Percentiles rank a stretch among this genome's conserved stretches.
Evolutionary conservation across 2,329 filamentous ascomycete species (phyloP).

Genomic region (Cladophialophora carrionii): DNA sequence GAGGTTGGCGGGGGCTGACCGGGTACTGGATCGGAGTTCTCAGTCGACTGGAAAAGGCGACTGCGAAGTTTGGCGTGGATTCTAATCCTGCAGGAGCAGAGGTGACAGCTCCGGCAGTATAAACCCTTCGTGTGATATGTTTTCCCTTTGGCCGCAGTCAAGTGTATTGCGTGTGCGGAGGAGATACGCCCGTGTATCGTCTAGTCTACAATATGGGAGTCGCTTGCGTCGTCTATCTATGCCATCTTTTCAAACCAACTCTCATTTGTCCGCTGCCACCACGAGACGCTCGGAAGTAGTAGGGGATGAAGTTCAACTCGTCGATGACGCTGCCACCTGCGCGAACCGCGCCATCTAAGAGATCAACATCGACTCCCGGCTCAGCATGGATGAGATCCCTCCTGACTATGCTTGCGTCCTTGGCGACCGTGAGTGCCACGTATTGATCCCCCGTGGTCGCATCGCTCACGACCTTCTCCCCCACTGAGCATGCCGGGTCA

Average conservation of each 20-base stretch:
- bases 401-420: slow-evolving; percentile 22
- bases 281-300: slow-evolving; percentile 60
- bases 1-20: too few relatives aligned
- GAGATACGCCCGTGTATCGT: too few relatives aligned
- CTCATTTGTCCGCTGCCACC: slow-evolving; percentile 60
- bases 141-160: too few relatives aligned
- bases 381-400: slow-evolving; percentile 9
- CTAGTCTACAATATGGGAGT: too few relatives aligned
- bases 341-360: neutral
- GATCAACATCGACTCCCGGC: slow-evolving; percentile 14
- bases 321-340: slow-evolving; percentile 16
- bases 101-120: too few relatives aligned
- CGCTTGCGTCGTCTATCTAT: slow-evolving; percentile 4
- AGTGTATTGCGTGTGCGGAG: too few relatives aligned
- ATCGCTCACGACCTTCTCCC: slow-evolving; percentile 19
- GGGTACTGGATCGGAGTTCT: too few relatives aligned
- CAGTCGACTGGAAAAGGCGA: too few relatives aligned
- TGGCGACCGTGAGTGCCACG: slow-evolving; percentile 20
- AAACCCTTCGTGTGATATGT: too few relatives aligned
- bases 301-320: slow-evolving; percentile 58
- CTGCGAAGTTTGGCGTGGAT: too few relatives aligned
- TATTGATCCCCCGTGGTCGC: slow-evolving; percentile 21
- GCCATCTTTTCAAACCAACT: slow-evolving; percentile 43
- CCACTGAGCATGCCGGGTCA: slow-evolving; percentile 21
- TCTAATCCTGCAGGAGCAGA: too few relatives aligned